A percentile compares a stretch with the other conserved stretches of the same genome.
Conservation (phyloP, 371 early-diverging fungal genomes). For the Smittium mucronatum region DNA sequence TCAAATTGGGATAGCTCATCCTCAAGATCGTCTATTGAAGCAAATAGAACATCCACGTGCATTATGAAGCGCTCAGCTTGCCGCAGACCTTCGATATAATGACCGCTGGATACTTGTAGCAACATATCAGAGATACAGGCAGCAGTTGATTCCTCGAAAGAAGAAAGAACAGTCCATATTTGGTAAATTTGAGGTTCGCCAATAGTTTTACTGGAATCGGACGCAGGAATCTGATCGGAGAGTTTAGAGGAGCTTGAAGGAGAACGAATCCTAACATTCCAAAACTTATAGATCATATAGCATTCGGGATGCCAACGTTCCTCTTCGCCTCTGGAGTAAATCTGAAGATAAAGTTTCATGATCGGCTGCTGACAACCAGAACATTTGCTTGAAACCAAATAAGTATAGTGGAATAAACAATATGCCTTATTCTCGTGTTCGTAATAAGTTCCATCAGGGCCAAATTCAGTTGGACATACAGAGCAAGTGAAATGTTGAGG, state of each 20-base stretch:
- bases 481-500: slow-evolving; percentile 92
- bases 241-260: slow-evolving; percentile 18
- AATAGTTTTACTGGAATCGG: slow-evolving; percentile 11
- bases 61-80: slow-evolving; percentile 84
- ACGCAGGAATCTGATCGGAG: not conserved
- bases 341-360: slow-evolving; percentile 84
- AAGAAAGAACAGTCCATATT: slow-evolving; percentile 83
- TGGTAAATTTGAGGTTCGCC: slow-evolving; percentile 76
- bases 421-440: slow-evolving; percentile 75
- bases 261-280: slow-evolving; percentile 33
- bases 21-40: slow-evolving; percentile 76
- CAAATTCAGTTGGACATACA: slow-evolving; percentile 81
- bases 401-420: slow-evolving; percentile 84
- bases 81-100: slow-evolving; percentile 66
- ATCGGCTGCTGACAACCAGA: slow-evolving; percentile 87
- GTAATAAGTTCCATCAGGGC: slow-evolving; percentile 87
- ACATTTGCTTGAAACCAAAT: slow-evolving; percentile 70
- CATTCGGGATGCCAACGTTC: slow-evolving; percentile 94
- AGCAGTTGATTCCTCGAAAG: slow-evolving; percentile 93
- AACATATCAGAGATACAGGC: slow-evolving; percentile 95
- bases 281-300: slow-evolving; percentile 86
- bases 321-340: slow-evolving; percentile 41
- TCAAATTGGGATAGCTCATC: slow-evolving; percentile 39
- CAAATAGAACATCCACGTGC: slow-evolving; percentile 85
- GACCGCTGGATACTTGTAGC: slow-evolving; percentile 73